Percentiles rank a stretch among this genome's conserved stretches.
phyloP scores from a whole-genome alignment of 306 rosid genomes.

The Cucumis cinereus region DNA sequence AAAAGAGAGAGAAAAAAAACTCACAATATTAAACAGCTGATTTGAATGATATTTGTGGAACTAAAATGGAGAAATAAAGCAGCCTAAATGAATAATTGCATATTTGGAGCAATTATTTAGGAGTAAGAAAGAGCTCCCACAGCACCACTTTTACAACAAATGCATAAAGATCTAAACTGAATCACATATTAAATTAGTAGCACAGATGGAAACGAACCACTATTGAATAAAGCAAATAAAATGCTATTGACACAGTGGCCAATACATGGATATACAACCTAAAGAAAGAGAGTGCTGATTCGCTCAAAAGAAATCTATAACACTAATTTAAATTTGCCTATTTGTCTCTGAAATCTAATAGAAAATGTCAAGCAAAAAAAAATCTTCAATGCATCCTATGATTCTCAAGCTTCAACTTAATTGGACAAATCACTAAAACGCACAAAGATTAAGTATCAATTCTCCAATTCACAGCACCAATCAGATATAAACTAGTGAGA shows the following conservation, averaged over 20 bases:
- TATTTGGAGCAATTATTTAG: background rate
- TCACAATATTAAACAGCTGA: background rate
- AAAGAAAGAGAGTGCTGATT: background rate
- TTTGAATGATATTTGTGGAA: background rate
- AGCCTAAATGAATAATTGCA: background rate
- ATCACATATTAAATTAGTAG: background rate
- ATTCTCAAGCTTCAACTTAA: background rate
- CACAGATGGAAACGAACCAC: background rate
- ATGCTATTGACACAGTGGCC: background rate
- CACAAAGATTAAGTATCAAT: conserved; percentile 11
- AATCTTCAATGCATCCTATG: background rate
- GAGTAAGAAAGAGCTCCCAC: background rate
- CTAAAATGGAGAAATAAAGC: background rate
- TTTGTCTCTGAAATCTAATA: background rate
- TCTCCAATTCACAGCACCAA: background rate
- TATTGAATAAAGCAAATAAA: conserved; percentile 1
- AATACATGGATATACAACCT: background rate
- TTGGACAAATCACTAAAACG: conserved; percentile 5
- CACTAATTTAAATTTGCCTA: background rate
- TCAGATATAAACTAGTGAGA: conserved; percentile 1
- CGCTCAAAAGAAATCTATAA: background rate
- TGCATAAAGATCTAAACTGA: conserved; percentile 2
- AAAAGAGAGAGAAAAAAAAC: background rate
- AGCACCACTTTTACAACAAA: background rate
- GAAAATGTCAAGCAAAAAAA: background rate